Conservation (phyloP, 371 early-diverging fungal species). For the Rhizopus sp. region DNA sequence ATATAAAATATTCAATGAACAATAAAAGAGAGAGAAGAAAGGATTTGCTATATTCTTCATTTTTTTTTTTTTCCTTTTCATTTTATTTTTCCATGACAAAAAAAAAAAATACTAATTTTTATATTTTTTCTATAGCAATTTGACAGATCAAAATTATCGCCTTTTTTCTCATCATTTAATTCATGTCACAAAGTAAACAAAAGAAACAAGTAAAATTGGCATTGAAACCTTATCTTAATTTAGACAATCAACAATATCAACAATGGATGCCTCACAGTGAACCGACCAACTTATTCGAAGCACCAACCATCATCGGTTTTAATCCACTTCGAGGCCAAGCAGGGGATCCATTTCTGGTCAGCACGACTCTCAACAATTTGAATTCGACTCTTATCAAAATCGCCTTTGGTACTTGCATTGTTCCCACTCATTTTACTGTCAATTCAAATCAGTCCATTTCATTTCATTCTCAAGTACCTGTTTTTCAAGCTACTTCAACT, state of each 20-base stretch:
- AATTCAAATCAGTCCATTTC: constrained; percentile 18
- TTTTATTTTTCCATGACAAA: constrained; percentile 2
- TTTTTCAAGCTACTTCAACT: neutral
- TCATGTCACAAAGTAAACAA: constrained; percentile 30
- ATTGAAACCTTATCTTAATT: constrained; percentile 4
- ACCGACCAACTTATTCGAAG: constrained; percentile 17
- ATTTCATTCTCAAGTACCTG: constrained; percentile 17
- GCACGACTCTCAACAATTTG: constrained; percentile 3
- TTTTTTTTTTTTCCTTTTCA: neutral
- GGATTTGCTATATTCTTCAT: neutral
- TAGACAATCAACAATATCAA: constrained; percentile 9
- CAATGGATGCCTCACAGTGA: constrained; percentile 20
- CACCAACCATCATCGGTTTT: constrained; percentile 14
- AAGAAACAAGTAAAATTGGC: neutral
- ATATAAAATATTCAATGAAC: neutral
- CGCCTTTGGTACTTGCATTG: constrained; percentile 21
- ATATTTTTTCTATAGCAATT: neutral
- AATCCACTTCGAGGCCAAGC: constrained; percentile 17
- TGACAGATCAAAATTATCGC: neutral
- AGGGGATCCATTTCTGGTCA: constrained; percentile 16
- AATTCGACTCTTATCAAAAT: constrained; percentile 16
- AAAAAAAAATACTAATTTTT: neutral
- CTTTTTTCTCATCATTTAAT: constrained; percentile 3
- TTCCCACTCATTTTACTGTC: constrained; percentile 21
- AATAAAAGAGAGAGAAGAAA: neutral